Percentiles rank a stretch among this genome's conserved stretches.
Evolutionary conservation across 225 moss, liverwort and hornwort species (phyloP).

Genomic region (Sphagnum tenellum): DNA sequence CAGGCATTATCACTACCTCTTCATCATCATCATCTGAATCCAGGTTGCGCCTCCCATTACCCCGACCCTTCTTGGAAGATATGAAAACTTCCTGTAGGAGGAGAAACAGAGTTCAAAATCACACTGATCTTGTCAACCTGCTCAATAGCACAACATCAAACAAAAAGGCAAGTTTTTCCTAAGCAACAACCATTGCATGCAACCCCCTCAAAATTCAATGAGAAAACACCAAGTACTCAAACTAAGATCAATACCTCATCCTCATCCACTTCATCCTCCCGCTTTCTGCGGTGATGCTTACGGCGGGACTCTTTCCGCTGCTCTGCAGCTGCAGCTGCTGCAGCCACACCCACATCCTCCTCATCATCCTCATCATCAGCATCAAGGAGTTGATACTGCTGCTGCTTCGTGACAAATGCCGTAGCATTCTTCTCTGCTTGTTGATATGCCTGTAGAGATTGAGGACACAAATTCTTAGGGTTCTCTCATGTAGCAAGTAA

Average conservation of each 20-base stretch:
- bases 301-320: conserved; percentile 46
- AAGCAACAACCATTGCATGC: too few relatives aligned
- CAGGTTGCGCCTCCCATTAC: conserved; percentile 28
- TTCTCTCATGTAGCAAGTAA: neutral
- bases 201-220: too few relatives aligned
- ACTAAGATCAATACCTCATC: conserved; percentile 33
- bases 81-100: conserved; percentile 34
- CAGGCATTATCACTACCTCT: conserved; percentile 31
- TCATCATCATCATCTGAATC: conserved; percentile 59
- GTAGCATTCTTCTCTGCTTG: conserved; percentile 80
- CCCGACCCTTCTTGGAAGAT: conserved; percentile 52
- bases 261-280: conserved; percentile 62
- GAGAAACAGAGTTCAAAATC: neutral
- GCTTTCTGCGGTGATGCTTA: conserved; percentile 67
- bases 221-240: too few relatives aligned
- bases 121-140: neutral
- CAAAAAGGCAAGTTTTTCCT: too few relatives aligned
- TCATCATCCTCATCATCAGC: conserved; percentile 80
- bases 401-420: conserved; percentile 55
- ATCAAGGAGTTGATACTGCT: conserved; percentile 69
- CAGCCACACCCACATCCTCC: neutral
- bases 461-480: neutral
- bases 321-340: conserved; percentile 15
- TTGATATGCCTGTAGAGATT: conserved; percentile 36
- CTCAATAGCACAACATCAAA: too few relatives aligned